A percentile compares a stretch with the other conserved stretches of the same genome.
phyloP scores from a whole-genome alignment of 192 early-diverging fungal genomes.

The Phlyctochytrium arcticum region DNA sequence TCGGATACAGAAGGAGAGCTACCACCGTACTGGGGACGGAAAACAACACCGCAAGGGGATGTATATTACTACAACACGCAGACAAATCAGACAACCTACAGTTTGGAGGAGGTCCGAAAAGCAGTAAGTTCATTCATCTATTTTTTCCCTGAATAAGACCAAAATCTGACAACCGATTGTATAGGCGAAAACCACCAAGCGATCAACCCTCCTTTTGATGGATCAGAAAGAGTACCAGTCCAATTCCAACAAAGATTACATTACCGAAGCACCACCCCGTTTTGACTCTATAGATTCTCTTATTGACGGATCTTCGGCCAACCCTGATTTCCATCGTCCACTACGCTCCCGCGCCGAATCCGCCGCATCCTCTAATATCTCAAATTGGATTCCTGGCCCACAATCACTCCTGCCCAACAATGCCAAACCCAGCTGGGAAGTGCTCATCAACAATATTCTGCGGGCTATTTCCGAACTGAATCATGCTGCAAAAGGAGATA shows the following conservation, averaged over 20 bases:
- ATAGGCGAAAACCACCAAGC: slow-evolving; percentile 1
- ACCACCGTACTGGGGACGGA: slow-evolving; percentile 44
- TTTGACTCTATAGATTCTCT: slow-evolving; percentile 1
- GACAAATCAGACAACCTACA: slow-evolving; percentile 49
- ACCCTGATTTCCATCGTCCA: not conserved
- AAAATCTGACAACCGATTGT: slow-evolving; percentile 20
- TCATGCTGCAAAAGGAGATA: slow-evolving; percentile 33
- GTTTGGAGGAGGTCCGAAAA: slow-evolving; percentile 36
- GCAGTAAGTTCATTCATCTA: slow-evolving; percentile 35
- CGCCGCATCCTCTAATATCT: not conserved
- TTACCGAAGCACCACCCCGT: not conserved
- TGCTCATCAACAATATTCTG: slow-evolving; percentile 46
- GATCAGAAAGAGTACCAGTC: slow-evolving; percentile 6
- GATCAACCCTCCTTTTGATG: slow-evolving; percentile 5
- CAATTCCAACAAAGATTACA: not conserved
- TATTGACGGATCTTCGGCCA: not conserved
- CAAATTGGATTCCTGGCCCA: slow-evolving; percentile 32
- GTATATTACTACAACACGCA: slow-evolving; percentile 48
- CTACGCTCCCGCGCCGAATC: not conserved
- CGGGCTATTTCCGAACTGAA: slow-evolving; percentile 43
- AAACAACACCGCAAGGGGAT: slow-evolving; percentile 34
- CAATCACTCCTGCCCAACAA: slow-evolving; percentile 22
- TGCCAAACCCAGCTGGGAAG: slow-evolving; percentile 39
- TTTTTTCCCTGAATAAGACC: no score
- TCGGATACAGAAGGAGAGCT: slow-evolving; percentile 21